Base-by-base conservation (phyloP, 2,329 filamentous ascomycete genomes). In the Aspergillus fijiensis region DNA sequence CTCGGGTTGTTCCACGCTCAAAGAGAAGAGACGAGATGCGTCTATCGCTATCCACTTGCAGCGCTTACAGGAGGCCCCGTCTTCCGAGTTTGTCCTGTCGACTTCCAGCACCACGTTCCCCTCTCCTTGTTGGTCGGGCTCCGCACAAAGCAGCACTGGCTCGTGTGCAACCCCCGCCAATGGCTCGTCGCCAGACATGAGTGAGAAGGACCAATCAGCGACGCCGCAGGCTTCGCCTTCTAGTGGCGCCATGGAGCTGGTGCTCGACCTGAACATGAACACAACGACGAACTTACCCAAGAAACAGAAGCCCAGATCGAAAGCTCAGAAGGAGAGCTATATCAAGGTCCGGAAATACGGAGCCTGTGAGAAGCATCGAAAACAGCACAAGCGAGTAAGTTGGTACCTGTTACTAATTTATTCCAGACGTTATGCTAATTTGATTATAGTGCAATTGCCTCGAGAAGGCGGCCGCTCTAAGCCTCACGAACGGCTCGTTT, bases 191-290 rank as follows among this genome's bases (percentile, higher is more conserved):
- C 63, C 62, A 42, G 39, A 42, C 39, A 42, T 14, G 16, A 42
- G 16, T 27, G 60, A 63, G 19, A 45, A 60, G 16, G 54, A 50
- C 27, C 55, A 54, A 55, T 61, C 62, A 4, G 60, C 69, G 11
- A 64, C 67, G 3, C 47, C 56, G 2, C 65, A 68, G 48, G 59
- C 66, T 14, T 62, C 63, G 7, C 42, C 67, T 10, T 59, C 58
- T 4, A 58, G 66, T 23, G 74, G 69, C 3, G 67, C 67, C 5
- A 65, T 77, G 45, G 75, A 79, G 51, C 58, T 79, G 62, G 73
- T 79, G 14, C 72, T 79, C 31, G 77, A 79, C 58, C 60, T 79
- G 65, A 79, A 79, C 62, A 76, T 79, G 75, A 79, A 79, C 56
- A 68, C 74, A 4, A 71, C 76, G 5, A 72, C 74, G n/a, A 72